These are phyloP conservation scores for Mycena rebaudengoi DNA, from an alignment of 768 basidiomycete species.

Conservation along the genomic window DNA sequence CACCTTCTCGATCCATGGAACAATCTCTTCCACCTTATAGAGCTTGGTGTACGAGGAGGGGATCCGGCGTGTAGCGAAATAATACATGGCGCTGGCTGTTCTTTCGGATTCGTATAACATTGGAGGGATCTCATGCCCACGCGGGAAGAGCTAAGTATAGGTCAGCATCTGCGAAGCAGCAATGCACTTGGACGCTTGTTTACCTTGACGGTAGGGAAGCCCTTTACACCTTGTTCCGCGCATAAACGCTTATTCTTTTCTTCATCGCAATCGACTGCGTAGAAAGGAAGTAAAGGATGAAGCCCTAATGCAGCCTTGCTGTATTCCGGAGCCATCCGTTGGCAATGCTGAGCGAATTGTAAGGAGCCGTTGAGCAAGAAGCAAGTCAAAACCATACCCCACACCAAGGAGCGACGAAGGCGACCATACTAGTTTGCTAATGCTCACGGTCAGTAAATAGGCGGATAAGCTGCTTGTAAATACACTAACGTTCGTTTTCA, in stretches of 20 bases:
- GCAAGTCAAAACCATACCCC: conserved; percentile 62
- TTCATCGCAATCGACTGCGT: conserved; percentile 94
- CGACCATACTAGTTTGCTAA: conserved; percentile 81
- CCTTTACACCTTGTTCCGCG: conserved; percentile 84
- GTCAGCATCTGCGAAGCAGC: conserved; percentile 4
- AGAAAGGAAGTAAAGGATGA: conserved; percentile 84
- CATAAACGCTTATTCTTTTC: conserved; percentile 84
- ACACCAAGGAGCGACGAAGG: conserved; percentile 96
- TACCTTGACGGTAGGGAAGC: conserved; percentile 94
- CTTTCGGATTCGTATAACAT: conserved; percentile 78
- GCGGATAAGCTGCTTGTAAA: background rate
- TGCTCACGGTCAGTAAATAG: background rate
- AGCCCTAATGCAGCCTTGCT: conserved; percentile 82
- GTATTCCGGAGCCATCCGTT: conserved; percentile 86
- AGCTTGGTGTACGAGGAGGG: conserved; percentile 76
- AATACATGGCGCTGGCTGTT: conserved; percentile 74
- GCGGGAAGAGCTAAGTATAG: conserved; percentile 74
- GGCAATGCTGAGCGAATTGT: conserved; percentile 73
- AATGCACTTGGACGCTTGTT: background rate
- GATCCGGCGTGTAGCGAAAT: conserved; percentile 78
- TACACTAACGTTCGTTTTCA: conserved; percentile 77
- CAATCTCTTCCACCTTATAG: conserved; percentile 62
- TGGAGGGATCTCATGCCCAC: conserved; percentile 69
- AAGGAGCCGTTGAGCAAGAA: background rate
- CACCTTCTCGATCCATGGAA: conserved; percentile 73